Conservation (phyloP, 2,329 filamentous ascomycete genomes). For the Cryphonectria radicalis region DNA sequence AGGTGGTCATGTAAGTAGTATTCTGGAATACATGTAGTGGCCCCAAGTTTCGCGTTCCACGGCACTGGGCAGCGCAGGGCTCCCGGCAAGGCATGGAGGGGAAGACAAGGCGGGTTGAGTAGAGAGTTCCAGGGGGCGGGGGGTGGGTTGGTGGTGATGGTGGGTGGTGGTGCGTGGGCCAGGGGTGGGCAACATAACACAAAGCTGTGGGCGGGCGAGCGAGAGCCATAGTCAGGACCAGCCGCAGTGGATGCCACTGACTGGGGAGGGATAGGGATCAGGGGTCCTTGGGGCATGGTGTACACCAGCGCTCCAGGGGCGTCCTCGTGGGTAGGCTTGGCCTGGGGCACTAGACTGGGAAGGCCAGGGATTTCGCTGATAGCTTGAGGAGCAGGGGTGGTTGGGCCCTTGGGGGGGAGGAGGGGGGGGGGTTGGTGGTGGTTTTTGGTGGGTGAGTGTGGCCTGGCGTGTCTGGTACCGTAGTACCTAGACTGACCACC, state of each 20-base stretch:
- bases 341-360: neutral
- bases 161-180: too few relatives aligned
- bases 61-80: slow-evolving; percentile 5
- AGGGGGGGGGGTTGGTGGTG: neutral
- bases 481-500: neutral
- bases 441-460: neutral
- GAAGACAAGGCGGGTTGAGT: slow-evolving; percentile 19
- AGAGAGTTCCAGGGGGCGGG: slow-evolving; percentile 17
- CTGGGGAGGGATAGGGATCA: slow-evolving; percentile 22
- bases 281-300: slow-evolving; percentile 1
- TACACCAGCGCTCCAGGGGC: neutral
- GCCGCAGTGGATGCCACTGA: slow-evolving; percentile 16
- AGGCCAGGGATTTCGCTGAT: neutral
- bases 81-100: slow-evolving; percentile 11
- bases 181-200: slow-evolving; percentile 11
- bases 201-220: slow-evolving; percentile 3
- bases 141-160: neutral
- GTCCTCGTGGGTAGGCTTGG: slow-evolving; percentile 4
- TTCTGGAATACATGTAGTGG: slow-evolving; percentile 2
- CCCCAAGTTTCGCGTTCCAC: slow-evolving; percentile 11
- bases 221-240: slow-evolving; percentile 17
- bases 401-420: too few relatives aligned
- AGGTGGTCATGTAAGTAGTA: slow-evolving; percentile 22
- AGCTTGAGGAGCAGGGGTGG: neutral
- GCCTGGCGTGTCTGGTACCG: neutral